Evolutionary conservation across 2,329 filamentous ascomycete genomes (phyloP).

Genomic region (Diaporthe longicolla): DNA sequence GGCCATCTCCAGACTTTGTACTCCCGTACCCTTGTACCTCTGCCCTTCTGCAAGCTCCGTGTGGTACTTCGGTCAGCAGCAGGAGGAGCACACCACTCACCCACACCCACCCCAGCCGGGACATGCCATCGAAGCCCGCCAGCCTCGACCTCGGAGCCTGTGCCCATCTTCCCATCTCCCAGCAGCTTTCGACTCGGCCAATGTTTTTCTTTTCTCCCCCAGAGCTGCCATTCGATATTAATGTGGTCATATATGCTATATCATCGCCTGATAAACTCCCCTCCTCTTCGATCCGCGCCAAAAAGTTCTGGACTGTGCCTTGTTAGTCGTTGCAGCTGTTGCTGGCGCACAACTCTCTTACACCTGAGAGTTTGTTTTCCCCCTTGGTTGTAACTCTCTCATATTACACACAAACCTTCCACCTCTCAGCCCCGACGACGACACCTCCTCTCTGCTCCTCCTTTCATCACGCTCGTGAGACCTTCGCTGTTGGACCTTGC

Average conservation of each 20-base stretch:
- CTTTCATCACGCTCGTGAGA: constrained; percentile 39
- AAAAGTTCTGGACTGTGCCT: constrained; percentile 4
- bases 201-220: constrained; percentile 31
- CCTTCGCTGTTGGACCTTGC: constrained; percentile 33
- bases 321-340: constrained; percentile 9
- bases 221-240: constrained; percentile 25
- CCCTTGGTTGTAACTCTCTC: constrained; percentile 9
- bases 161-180: constrained; percentile 29
- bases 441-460: neutral
- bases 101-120: constrained; percentile 5
- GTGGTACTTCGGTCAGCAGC: constrained; percentile 34
- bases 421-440: neutral
- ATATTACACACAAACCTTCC: constrained; percentile 24
- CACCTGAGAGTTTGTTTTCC: constrained; percentile 22
- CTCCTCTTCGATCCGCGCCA: constrained; percentile 3
- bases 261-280: constrained; percentile 19
- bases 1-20: constrained; percentile 7
- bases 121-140: constrained; percentile 28
- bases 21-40: constrained; percentile 6
- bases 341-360: constrained; percentile 25
- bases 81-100: constrained; percentile 5
- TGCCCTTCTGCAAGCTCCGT: neutral
- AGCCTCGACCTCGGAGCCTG: constrained; percentile 31
- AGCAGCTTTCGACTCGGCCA: constrained; percentile 22
- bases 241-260: constrained; percentile 24